Base-by-base conservation (phyloP, 768 basidiomycete species). In the Crassisporium funariophilum region DNA sequence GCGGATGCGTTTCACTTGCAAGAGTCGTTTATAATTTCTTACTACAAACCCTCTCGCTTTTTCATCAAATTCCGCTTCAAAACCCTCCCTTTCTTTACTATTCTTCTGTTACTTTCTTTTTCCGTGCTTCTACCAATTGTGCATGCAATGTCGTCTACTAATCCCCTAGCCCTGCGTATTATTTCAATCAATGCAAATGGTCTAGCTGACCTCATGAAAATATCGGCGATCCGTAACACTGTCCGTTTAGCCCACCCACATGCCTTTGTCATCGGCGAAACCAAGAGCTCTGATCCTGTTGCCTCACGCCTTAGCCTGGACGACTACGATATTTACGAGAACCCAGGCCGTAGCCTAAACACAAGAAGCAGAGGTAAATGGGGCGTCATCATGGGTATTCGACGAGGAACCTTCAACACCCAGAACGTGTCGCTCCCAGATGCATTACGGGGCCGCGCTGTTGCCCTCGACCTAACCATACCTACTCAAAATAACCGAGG, bases 401-500 rank as follows among this genome's bases (percentile, higher is more conserved):
- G 50, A 5, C 36, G 42, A 17, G 54, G 42, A 33, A 17, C 50
- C 10, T 42, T 37, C 21, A 44, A 37, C 13, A 13, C 41, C 9
- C 54, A 41, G 11, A 11, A 22, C 4, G 25, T 51, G 7, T 31
- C 39, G 1, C 17, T 55, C 17, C 42, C 31, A 8, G 23, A 38
- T 10, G 29, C 50, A 5, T 54, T 65, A 4, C 35, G 45, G 13
- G 60, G 63, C 6, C 44, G 62, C 7, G 46, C 52, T 0, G 29
- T 62, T 4, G 56, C 50, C 5, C 40, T 61, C 2, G 62, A 65
- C 29, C 16, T 65, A 4, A 41, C 53, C 1, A 41, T 63, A 0
- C 56, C 41, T 3, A 61, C 55, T 52, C 59, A 29, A n/a, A n/a
- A n/a, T n/a, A n/a, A n/a, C n/a, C n/a, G n/a, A n/a, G n/a, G n/a